phyloP scores from a whole-genome alignment of 768 basidiomycete genomes.

The Amanita polypyramis region DNA sequence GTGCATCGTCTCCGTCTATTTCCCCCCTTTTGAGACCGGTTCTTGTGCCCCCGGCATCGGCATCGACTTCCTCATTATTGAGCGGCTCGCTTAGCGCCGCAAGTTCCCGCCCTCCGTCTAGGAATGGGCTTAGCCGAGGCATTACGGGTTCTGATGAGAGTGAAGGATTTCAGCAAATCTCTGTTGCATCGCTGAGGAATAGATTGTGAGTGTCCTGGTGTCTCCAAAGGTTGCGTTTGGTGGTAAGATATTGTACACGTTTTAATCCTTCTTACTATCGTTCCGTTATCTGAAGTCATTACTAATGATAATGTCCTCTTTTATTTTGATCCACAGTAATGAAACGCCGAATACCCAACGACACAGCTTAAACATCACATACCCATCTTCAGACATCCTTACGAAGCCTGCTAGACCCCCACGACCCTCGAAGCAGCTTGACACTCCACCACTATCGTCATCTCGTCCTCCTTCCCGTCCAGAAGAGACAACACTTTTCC shows the following conservation, averaged over 20 bases:
- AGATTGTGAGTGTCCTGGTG: constrained; percentile 35
- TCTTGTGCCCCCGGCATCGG: constrained; percentile 23
- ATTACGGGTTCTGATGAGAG: neutral
- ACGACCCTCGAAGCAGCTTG: constrained; percentile 11
- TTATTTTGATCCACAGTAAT: neutral
- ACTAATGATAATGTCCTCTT: too few species aligned
- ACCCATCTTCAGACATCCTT: constrained; percentile 8
- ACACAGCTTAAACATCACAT: constrained; percentile 6
- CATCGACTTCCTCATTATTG: neutral
- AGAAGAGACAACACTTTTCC: neutral
- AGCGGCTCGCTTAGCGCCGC: neutral
- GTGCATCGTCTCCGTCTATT: constrained; percentile 26
- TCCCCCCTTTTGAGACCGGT: constrained; percentile 47
- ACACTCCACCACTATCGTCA: constrained; percentile 10
- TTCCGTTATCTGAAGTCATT: too few species aligned
- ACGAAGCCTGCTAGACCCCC: constrained; percentile 17
- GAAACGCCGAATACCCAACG: constrained; percentile 10
- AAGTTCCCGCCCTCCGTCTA: neutral
- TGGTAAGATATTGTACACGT: too few species aligned
- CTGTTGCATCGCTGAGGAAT: constrained; percentile 32
- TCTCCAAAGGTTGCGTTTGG: too few species aligned
- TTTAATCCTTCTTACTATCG: too few species aligned
- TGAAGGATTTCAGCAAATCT: constrained; percentile 1
- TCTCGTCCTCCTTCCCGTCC: constrained; percentile 3
- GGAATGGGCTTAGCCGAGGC: neutral